Base-by-base conservation (phyloP, 805 yeast species). In the Wickerhamomyces strasburgensis region DNA sequence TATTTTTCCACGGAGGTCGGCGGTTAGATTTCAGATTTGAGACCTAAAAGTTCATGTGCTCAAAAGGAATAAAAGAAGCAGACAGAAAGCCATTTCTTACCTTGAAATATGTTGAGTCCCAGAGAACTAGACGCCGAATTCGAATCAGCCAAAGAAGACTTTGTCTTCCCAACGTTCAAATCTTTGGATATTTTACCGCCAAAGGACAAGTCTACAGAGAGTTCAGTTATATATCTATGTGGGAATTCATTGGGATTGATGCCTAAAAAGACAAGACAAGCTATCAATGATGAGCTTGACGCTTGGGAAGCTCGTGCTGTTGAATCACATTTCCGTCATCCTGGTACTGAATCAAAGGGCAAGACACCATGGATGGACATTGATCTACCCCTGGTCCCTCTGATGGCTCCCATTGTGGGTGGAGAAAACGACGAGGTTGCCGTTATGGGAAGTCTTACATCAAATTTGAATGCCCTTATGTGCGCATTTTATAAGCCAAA, bases 201-300 rank as follows among this genome's bases (percentile, higher is more conserved):
- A 6, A 29, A 15, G 6, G 37, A 24, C 9, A 6, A 27, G 18
- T 14, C 38, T 6, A 33, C 33, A 3, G 18, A 31, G 32, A 41
- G 10, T 19, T 43, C 48, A 7, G 64, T 73, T 10, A 65, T 72
- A 16, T 90, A 89, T 55, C 65, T 89, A 32, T 87, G 96, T 61
- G 98, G 98, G 3, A 90, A 89, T 64, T 86, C 96, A n/a, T 73
- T 89, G 6, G 98, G 98, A 0, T 62, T 89, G 41, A 84, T 87
- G 89, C 97, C 98, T 0, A 65, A 60, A 34, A 54, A 65, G 6
- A 79, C 89, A 0, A 64, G 73, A 24, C 44, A 47, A 6, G 83
- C 84, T 13, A 64, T 89, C 13, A 60, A 61, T 33, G 69, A 65
- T 28, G 97, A 89, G 58, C 63, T 89, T 33, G 73, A 78, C 46